A percentile compares a stretch with the other conserved stretches of the same genome.
These are phyloP conservation scores for Agrocybe praecox DNA, from an alignment of 768 basidiomycete species.

Conservation along the genomic window DNA sequence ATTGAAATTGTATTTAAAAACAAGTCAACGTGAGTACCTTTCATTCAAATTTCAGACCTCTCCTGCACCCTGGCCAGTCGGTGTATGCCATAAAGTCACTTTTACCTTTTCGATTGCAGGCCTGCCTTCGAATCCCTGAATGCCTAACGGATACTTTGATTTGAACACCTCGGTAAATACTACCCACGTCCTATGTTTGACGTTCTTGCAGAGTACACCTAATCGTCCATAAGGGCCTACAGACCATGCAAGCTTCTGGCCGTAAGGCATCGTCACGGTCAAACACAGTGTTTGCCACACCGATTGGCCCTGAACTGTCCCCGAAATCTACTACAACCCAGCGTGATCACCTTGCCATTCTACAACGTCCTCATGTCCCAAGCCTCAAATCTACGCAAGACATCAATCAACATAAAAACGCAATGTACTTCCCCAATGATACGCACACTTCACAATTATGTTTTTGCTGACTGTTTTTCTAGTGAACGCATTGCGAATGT, in stretches of 20 bases:
- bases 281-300: neutral
- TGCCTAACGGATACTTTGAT: conserved; percentile 1
- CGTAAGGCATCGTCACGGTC: neutral
- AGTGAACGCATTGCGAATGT: conserved; percentile 37
- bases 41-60: neutral
- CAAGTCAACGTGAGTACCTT: neutral
- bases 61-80: neutral
- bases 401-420: conserved; percentile 23
- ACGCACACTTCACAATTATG: neutral
- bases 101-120: neutral
- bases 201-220: neutral
- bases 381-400: conserved; percentile 7
- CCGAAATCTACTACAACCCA: neutral
- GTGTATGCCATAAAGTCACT: neutral
- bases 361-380: neutral
- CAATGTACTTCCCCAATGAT: conserved; percentile 21
- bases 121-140: neutral
- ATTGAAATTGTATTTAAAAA: neutral
- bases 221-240: neutral
- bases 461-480: neutral
- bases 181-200: neutral
- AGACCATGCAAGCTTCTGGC: neutral
- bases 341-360: neutral
- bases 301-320: no score
- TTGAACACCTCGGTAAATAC: conserved; percentile 2